Conservation (phyloP, 441 rosid species). For the Gossypium trilobum region DNA sequence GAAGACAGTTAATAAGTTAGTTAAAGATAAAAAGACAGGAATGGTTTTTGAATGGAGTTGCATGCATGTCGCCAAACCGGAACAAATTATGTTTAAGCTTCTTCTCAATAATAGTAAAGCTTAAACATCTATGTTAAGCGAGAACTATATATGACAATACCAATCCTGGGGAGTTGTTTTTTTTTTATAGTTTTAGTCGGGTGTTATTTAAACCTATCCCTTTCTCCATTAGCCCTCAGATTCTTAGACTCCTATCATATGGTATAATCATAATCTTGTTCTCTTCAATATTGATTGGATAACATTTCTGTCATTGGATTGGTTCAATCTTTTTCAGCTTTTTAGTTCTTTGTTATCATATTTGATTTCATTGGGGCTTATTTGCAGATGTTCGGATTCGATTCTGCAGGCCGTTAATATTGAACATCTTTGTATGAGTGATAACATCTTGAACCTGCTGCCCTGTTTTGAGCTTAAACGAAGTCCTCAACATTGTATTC, state of each 20-base stretch:
- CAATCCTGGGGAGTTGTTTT: neutral
- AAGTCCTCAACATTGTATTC: conserved; percentile 8
- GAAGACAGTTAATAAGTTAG: neutral
- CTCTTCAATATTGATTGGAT: neutral
- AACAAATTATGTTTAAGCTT: no score
- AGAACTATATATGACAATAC: conserved; percentile 9
- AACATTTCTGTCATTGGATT: neutral
- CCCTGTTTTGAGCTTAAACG: neutral
- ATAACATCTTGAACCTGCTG: conserved; percentile 14
- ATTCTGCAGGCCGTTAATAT: neutral
- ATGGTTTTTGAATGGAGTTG: conserved; percentile 26
- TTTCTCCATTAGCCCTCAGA: conserved; percentile 9
- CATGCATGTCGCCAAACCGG: conserved; percentile 26
- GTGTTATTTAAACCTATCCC: conserved; percentile 11
- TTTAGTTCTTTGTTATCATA: neutral
- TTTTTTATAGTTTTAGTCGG: conserved; percentile 9
- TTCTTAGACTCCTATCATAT: conserved; percentile 8
- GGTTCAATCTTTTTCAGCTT: neutral
- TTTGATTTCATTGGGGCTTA: neutral
- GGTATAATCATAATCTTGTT: conserved; percentile 13
- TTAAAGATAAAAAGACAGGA: neutral
- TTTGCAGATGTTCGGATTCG: neutral
- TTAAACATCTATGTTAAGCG: neutral
- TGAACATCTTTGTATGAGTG: neutral
- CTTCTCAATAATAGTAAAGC: no score